These are phyloP conservation scores for Chytridium lagenaria DNA, from an alignment of 371 early-diverging fungal species.

Conservation along the genomic window DNA sequence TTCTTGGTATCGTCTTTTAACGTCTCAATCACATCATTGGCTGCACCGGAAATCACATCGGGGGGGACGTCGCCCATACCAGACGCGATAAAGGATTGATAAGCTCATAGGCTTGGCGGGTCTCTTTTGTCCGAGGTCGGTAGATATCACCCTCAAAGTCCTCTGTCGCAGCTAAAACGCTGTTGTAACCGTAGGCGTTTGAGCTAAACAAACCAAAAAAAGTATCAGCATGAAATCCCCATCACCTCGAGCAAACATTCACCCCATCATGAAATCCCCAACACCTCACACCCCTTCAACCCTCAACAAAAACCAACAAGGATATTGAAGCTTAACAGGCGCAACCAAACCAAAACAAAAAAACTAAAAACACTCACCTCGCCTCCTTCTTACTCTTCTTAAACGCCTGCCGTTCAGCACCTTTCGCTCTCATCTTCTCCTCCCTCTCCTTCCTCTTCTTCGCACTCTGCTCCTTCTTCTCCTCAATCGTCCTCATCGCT, in stretches of 20 bases:
- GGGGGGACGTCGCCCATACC: constrained; percentile 88
- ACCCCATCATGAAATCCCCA: too few relatives aligned
- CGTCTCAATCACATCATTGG: constrained; percentile 82
- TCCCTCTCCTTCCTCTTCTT: constrained; percentile 64
- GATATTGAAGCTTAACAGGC: too few relatives aligned
- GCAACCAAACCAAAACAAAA: too few relatives aligned
- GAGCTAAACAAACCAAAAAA: background rate
- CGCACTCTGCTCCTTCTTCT: constrained; percentile 61
- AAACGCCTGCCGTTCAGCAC: constrained; percentile 38
- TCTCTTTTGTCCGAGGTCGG: constrained; percentile 91
- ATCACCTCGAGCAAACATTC: too few relatives aligned
- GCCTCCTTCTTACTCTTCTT: constrained; percentile 30
- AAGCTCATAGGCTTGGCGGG: constrained; percentile 88
- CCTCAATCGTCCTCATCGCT: constrained; percentile 71
- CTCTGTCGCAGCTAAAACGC: constrained; percentile 90
- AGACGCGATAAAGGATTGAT: constrained; percentile 81
- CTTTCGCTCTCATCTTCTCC: constrained; percentile 40
- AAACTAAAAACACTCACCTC: constrained; percentile 25
- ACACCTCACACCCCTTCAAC: too few relatives aligned
- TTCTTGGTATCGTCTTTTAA: constrained; percentile 84
- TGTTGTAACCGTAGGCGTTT: constrained; percentile 67
- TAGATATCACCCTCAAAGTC: constrained; percentile 88
- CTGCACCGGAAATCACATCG: constrained; percentile 89
- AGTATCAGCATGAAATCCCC: background rate
- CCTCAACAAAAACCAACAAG: too few relatives aligned